Conservation (phyloP, 2,329 filamentous ascomycete species). For the Aureobasidium leucospermi region DNA sequence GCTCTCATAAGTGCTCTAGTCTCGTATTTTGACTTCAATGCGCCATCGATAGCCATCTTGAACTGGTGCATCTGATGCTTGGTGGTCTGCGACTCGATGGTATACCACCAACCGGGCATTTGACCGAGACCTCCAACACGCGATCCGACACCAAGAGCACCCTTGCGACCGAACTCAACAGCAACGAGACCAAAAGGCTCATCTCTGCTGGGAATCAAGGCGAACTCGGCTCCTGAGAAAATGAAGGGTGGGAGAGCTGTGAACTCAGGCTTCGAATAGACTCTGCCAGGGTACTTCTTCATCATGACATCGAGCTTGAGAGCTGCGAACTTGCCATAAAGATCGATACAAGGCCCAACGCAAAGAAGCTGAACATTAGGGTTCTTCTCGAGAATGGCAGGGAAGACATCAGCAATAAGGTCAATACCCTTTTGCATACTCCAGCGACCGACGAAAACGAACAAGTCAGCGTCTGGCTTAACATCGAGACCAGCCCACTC, state of each 20-base stretch:
- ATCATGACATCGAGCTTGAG: constrained; percentile 58
- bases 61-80: constrained; percentile 59
- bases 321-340: constrained; percentile 61
- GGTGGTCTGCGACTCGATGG: constrained; percentile 57
- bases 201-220: constrained; percentile 60
- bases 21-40: constrained; percentile 49
- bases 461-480: constrained; percentile 54
- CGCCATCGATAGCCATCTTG: constrained; percentile 55
- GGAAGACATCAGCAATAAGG: constrained; percentile 61
- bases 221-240: constrained; percentile 61
- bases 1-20: constrained; percentile 57
- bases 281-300: constrained; percentile 57
- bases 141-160: constrained; percentile 59
- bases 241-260: constrained; percentile 59
- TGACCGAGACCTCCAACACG: constrained; percentile 61
- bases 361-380: constrained; percentile 55
- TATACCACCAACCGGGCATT: constrained; percentile 67
- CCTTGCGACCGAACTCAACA: constrained; percentile 62
- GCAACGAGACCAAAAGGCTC: constrained; percentile 63
- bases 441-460: constrained; percentile 64
- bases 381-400: constrained; percentile 53
- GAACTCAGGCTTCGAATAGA: constrained; percentile 63
- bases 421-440: constrained; percentile 63
- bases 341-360: constrained; percentile 58
- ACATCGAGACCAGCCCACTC: constrained; percentile 60